Evolutionary conservation across 331 rosid genomes (phyloP), one percentile per base, ranked within the genome.

Genomic region (Ulmus americana): DNA sequence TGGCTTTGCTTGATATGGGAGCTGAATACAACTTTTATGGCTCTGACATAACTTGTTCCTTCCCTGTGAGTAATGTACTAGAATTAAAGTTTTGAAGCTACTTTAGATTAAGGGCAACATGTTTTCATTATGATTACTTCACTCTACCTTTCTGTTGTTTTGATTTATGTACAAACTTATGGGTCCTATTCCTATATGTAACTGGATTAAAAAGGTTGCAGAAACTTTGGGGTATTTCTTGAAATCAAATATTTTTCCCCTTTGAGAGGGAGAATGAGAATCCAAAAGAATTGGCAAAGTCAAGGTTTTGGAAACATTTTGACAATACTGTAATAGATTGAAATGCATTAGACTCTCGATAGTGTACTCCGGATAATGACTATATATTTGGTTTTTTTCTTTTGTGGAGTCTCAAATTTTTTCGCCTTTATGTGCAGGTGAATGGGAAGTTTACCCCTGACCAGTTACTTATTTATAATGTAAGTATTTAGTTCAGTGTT

Each of bases 1-100:
- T 91, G 90, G 90, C 92, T 18, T 81, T 91, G 79, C 82, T 88
- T 84, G 97, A 91, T 80, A 91, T 91, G 97, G 97, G 96, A 81
- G 95, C 96, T 64, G 97, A 91, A 77, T 88, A 86, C 71, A 74
- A 84, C 66, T 91, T 91, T 70, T 91, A 91, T 84, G 97, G 87
- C 39, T 88, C 97, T 61, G 97, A 91, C 86, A 86, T 91, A 55
- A 88, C 97, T 45, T 91, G 96, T 78, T 91, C 96, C 50, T 91
- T 83, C 74, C 95, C 97, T 2, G 96, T 91, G 78, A 85, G 97
- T 84, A 70, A 56, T 69, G 38, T 56, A 9, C 64, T 67, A 61
- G 44, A 22, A 73, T 13, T 51, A 5, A 61, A 8, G 51, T 53
- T 35, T 38, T 60, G 53, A 42, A 45, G 59, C n/a, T 39, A 35